Conservation (phyloP, 495 filamentous ascomycete species). For the Trichoderma virens region DNA sequence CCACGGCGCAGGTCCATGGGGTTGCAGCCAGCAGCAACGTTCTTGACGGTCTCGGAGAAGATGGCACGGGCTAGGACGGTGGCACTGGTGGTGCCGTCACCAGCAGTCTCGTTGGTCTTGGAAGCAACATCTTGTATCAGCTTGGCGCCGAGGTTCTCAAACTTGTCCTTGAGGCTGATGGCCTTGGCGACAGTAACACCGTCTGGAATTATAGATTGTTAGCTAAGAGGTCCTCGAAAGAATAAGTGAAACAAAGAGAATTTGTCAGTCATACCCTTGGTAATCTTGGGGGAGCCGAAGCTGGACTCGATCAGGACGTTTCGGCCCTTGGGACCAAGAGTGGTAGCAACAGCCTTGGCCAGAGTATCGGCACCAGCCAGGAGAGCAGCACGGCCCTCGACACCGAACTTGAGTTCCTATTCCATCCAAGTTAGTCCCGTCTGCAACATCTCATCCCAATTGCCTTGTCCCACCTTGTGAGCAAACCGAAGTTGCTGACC, state of each 20-base stretch:
- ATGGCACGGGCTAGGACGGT: slow-evolving; percentile 96
- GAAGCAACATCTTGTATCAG: slow-evolving; percentile 96
- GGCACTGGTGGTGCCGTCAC: slow-evolving; percentile 96
- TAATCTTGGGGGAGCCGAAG: slow-evolving; percentile 98
- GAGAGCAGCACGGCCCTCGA: slow-evolving; percentile 82
- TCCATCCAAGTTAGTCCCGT: slow-evolving; percentile 10
- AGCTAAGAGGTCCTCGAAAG: neutral
- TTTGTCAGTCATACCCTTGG: slow-evolving; percentile 65
- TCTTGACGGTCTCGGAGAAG: slow-evolving; percentile 99
- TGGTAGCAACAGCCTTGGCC: slow-evolving; percentile 92
- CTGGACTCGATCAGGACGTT: slow-evolving; percentile 97
- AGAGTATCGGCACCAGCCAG: slow-evolving; percentile 94
- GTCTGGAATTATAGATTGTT: slow-evolving; percentile 43
- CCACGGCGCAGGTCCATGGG: slow-evolving; percentile 97
- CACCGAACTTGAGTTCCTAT: slow-evolving; percentile 96
- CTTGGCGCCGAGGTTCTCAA: slow-evolving; percentile 96
- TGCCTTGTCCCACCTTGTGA: slow-evolving; percentile 67
- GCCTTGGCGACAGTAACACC: slow-evolving; percentile 93
- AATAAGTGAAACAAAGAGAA: neutral
- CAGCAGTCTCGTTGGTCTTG: slow-evolving; percentile 98
- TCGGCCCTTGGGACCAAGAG: slow-evolving; percentile 92
- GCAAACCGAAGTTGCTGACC: slow-evolving; percentile 84
- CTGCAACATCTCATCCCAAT: slow-evolving; percentile 14
- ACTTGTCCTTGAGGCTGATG: slow-evolving; percentile 94
- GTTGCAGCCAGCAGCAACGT: slow-evolving; percentile 98